Conservation (phyloP, 345 rosid genomes). For the Bruguiera sexangula region DNA sequence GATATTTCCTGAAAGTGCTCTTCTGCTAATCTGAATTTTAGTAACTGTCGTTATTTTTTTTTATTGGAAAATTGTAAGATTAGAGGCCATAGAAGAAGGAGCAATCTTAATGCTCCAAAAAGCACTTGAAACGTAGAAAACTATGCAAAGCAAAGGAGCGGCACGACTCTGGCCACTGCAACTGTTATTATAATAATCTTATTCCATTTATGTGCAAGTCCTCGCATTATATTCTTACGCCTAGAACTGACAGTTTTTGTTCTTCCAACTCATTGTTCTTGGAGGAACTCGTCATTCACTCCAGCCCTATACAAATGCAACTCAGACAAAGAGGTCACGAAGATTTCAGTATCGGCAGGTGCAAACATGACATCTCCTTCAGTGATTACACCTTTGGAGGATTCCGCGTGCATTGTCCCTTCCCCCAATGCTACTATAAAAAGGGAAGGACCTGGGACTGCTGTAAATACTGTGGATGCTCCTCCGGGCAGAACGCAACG, state of each 20-base stretch:
- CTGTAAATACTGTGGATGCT: conserved; percentile 60
- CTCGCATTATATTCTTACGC: background rate
- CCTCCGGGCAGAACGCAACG: conserved; percentile 64
- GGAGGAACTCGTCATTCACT: conserved; percentile 57
- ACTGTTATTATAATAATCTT: background rate
- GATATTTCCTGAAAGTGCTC: background rate
- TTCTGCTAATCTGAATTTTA: background rate
- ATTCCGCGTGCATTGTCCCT: conserved; percentile 50
- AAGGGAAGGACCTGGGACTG: conserved; percentile 82
- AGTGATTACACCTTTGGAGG: conserved; percentile 33
- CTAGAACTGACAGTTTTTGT: conserved; percentile 3
- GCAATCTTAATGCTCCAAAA: too few relatives aligned
- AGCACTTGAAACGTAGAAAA: too few relatives aligned
- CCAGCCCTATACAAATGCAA: conserved; percentile 86
- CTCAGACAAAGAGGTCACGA: conserved; percentile 44
- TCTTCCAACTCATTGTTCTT: conserved; percentile 21
- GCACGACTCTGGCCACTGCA: background rate
- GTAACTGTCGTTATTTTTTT: too few relatives aligned
- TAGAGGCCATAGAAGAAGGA: too few relatives aligned
- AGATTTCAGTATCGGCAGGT: conserved; percentile 60
- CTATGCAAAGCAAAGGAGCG: too few relatives aligned
- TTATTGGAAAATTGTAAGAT: too few relatives aligned
- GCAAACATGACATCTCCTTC: conserved; percentile 84
- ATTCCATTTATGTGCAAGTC: background rate
- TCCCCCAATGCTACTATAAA: conserved; percentile 58